A percentile compares a stretch with the other conserved stretches of the same genome.
Evolutionary conservation across 768 basidiomycete species (phyloP).

Genomic region (Mycena latifolia): DNA sequence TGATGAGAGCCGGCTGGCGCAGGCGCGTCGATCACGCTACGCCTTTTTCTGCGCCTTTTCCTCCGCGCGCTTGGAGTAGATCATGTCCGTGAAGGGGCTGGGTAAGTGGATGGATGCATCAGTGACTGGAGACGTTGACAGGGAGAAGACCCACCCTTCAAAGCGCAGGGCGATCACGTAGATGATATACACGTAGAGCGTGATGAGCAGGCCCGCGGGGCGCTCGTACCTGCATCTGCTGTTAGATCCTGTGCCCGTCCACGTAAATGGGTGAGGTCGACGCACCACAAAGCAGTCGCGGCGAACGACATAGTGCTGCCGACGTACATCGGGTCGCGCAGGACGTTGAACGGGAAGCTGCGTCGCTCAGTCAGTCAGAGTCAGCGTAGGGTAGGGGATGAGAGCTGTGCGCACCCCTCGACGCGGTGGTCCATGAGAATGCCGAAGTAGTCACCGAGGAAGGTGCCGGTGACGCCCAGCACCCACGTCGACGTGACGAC

Average conservation of each 20-base stretch:
- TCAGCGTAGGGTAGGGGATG: neutral
- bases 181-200: constrained; percentile 84
- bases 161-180: constrained; percentile 88
- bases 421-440: constrained; percentile 91
- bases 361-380: neutral
- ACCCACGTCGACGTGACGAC: constrained; percentile 92
- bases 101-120: no score
- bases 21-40: no score
- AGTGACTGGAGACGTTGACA: constrained; percentile 1
- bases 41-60: constrained; percentile 43
- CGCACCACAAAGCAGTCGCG: constrained; percentile 89
- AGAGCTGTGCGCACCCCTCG: constrained; percentile 78
- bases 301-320: constrained; percentile 93
- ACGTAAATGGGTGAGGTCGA: constrained; percentile 1
- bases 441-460: constrained; percentile 88
- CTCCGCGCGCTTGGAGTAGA: constrained; percentile 73
- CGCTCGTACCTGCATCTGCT: constrained; percentile 75
- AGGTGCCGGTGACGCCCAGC: constrained; percentile 94
- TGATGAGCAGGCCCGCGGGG: constrained; percentile 86
- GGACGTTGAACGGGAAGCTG: constrained; percentile 94
- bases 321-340: constrained; percentile 96
- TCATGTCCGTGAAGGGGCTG: constrained; percentile 87
- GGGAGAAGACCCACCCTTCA: constrained; percentile 79
- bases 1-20: no score
- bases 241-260: neutral